Evolutionary conservation across 1,284 basidiomycete genomes (phyloP), one percentile per base, ranked within the genome.

Genomic region (Apiotrichum akiyoshidainum): DNA sequence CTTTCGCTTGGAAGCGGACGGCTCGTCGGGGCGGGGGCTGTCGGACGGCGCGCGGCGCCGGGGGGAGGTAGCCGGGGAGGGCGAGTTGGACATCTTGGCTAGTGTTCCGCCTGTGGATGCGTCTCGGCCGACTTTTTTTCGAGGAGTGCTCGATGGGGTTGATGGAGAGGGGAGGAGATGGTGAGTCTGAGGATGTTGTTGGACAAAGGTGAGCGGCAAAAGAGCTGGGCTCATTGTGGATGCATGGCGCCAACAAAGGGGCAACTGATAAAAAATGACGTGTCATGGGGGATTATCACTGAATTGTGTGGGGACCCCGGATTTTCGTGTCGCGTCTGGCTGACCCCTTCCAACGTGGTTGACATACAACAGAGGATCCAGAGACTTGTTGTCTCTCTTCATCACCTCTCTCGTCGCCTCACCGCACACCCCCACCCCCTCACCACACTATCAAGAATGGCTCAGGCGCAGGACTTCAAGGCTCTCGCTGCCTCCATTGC

Each of bases 1-100:
- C 61, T 78, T 78, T 22, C 77, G 65, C 60, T 78, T 78, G 13
- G 60, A 57, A 14, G 65, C 61, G 1, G 66, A 61, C 0, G 46
- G 66, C 44, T 69, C 70, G 51, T 67, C 67, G 8, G 66, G 65
- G 9, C 66, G 56, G 31, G 44, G 26, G 50, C 59, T 68, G 31
- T 61, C 50, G 5, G 51, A 35, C 22, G 33, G 40, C 19, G 34
- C 42, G 52, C 45, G 53, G n/a, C 40, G 37, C 10, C 53, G 58
- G 26, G 61, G 53, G 13, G 54, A 55, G 7, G 12, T 33, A 13
- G 41, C 51, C 19, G 42, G 57, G 22, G 59, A 57, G 13, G 53
- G 53, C 31, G 70, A 69, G 57, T 64, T 65, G 39, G 69, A 64
- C 69, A 70, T 72, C 31, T 57, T 63, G 60, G 22, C 31, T 17